Evolutionary conservation across 495 filamentous ascomycete species (phyloP), one percentile per base, ranked within the genome.

Genomic region (Hyaloscypha finlandica): DNA sequence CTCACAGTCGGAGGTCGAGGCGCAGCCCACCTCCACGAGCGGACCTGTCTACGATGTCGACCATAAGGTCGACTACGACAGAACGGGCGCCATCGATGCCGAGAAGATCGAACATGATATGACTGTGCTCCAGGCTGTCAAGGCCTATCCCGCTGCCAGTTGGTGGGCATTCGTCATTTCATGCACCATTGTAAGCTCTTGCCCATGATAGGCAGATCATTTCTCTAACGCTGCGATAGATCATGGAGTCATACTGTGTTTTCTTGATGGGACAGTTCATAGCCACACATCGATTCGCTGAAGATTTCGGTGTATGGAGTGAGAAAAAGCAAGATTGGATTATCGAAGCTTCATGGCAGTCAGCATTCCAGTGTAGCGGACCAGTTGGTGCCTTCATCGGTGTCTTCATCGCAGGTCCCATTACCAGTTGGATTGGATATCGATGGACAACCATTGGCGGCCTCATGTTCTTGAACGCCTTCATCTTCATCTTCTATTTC

Each of bases 371-470:
- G 67, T 91, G 91, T 72, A 89, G 80, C 63, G 85, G 81, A 11
- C 79, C 79, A 55, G 79, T 81, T 68, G 90, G 90, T 35, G 89
- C 91, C 74, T 86, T 92, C 37, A 86, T 93, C 70, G 90, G 90
- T 65, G 78, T 92, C 5, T 90, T 91, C 69, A 71, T 78, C 57
- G 80, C 77, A n/a, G 81, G 78, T 55, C 75, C 84, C 71, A 73
- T 79, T 51, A 70, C 81, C 75, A 74, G 81, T 73, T 64, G 78
- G 69, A 78, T 78, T 72, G 77, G 83, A 67, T 69, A 81, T 29
- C 80, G 79, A 59, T 74, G 68, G 75, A 79, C 81, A 0, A 81
- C 83, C 52, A 77, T 80, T 48, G 68, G 48, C 6, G 81, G 78
- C 45, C 74, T 81, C 54, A 78, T 78, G 64, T 72, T 76, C 29